Base-by-base conservation (phyloP, 129 eudicot species). In the Flaveria bidentis region DNA sequence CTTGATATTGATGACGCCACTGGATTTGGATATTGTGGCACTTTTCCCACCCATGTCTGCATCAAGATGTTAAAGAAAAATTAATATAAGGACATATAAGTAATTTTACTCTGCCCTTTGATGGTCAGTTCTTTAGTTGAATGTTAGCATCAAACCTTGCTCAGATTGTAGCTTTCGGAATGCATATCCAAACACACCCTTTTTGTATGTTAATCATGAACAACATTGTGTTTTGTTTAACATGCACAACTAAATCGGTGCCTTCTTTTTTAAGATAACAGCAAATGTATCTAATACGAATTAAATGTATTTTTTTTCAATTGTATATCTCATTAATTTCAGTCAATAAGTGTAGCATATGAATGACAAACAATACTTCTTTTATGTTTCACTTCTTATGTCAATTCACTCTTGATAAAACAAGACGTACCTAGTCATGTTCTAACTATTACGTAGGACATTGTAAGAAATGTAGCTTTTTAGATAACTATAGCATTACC, bases 1-100 rank as follows among this genome's bases (percentile, higher is more conserved):
- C 97, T 85, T 45, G 98, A 90, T 80, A 93, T 85, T 17, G 88
- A 85, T 52, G 97, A 88, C 33, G 98, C 97, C 13, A 85, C 86
- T 49, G 97, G 88, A 84, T 85, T 82, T 72, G 96, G 96, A 78
- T 88, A 87, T 25, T 90, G 96, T 33, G 96, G 89, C 68, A 78
- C 52, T 70, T 84, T 88, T 72, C 85, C 91, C 52, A 90, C 86
- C 71, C 77, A 87, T 17, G 98, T 66, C 96, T 92, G 85, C 81
- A 82, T 67, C 61, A 72, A 65, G 49, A 75, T 9, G 68, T 61
- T 39, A 13, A 6, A 61, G 0, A 6, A 23, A 25, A 16, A 20
- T 28, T 28, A 14, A 33, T 1, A 45, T 14, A 45, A 44, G 23
- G 22, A 3, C 3, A n/a, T 14, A 58, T 1, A 23, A 30, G 45